These are phyloP conservation scores for Ramalina intermedia DNA, from an alignment of 495 filamentous ascomycete species.

Conservation along the genomic window DNA sequence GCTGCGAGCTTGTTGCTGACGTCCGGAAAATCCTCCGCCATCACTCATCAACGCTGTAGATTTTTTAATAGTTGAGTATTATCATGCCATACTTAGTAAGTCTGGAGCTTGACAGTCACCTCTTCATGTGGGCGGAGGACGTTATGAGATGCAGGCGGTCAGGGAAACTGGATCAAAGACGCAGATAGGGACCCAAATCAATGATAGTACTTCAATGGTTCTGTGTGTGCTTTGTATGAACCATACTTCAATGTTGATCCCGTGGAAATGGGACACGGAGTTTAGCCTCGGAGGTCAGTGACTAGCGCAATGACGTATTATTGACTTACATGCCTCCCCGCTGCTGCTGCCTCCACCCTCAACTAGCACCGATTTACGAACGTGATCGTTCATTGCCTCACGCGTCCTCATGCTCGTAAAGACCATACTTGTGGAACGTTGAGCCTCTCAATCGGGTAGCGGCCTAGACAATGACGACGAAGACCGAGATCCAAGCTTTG, in stretches of 20 bases:
- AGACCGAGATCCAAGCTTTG: conserved; percentile 48
- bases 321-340: not conserved
- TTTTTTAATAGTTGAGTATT: conserved; percentile 23
- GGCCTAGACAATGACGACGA: conserved; percentile 18
- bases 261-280: no score
- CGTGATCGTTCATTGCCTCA: not conserved
- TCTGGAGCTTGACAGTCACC: not conserved
- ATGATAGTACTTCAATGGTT: conserved; percentile 15
- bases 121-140: not conserved
- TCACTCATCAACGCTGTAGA: no score
- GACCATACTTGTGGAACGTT: not conserved
- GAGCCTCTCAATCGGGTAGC: not conserved
- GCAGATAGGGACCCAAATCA: conserved; percentile 3
- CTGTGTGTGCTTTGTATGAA: conserved; percentile 10
- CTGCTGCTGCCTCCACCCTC: not conserved
- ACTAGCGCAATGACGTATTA: no score
- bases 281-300: no score
- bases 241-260: not conserved
- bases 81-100: not conserved
- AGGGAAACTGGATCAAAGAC: no score
- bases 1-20: conserved; percentile 70
- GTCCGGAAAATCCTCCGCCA: conserved; percentile 57
- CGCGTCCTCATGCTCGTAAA: not conserved
- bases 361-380: not conserved
- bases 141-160: no score